Base-by-base conservation (phyloP, 1,139 yeast species). In the Candida albicans region DNA sequence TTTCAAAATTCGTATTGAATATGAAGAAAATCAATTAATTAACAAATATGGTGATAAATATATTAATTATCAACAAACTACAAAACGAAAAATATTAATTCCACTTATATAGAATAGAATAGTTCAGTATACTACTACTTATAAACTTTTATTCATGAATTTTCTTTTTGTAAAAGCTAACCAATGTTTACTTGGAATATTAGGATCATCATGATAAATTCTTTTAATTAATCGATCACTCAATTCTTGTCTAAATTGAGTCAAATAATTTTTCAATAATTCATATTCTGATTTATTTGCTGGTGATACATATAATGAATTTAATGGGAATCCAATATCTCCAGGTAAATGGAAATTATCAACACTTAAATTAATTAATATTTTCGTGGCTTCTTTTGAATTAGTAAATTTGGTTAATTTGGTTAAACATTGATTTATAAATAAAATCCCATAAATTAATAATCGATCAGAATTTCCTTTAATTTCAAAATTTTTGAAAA, bases 401-500 rank as follows among this genome's bases (percentile, higher is more conserved):
- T 70, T 59, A 11, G 72, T 69, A 4, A 73, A 65, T 37, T 67
- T 63, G 43, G 64, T 73, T 54, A 93, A 70, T 49, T 82, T 78
- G 41, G 83, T 73, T 51, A 93, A 74, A 65, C 97, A 89, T 59
- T 89, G 96, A 46, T 95, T 87, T 35, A 88, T 81, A 62, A 82
- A 93, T 49, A 95, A 72, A 48, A 93, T 93, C n/a, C 99, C 99
- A 62, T 93, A 93, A 57, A 95, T 91, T 50, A 93, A 74, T n/a
- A 93, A 79, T 54, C 99, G 77, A 65, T 93, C 99, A 2, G 97
- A 87, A 14, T 96, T 89, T 10, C 97, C 96, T 63, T 89, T 89
- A 68, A 93, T 90, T 68, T 95, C 99, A 65, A 93, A 95, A 73
- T 93, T 93, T 62, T 88, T 86, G 77, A 95, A 93, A 68, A 93